Percentiles rank a stretch among this genome's conserved stretches.
phyloP scores from a whole-genome alignment of 2,329 filamentous ascomycete genomes.

The Neurospora crassa region DNA sequence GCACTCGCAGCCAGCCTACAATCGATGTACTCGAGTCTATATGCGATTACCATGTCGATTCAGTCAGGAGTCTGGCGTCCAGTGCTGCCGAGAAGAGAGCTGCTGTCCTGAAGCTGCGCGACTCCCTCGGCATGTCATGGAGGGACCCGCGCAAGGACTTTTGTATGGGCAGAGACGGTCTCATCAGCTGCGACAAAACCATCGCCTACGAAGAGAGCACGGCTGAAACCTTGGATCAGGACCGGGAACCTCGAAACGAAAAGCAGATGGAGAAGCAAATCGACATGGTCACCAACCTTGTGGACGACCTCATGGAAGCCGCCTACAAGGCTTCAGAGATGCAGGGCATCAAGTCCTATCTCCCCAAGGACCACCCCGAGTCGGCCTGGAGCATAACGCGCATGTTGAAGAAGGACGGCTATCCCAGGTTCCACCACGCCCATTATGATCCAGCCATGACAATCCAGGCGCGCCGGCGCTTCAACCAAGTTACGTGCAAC shows the following conservation, averaged over 20 bases:
- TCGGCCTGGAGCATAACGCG: conserved; percentile 23
- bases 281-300: conserved; percentile 20
- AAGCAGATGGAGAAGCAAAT: conserved; percentile 13
- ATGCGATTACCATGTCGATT: conserved; percentile 6
- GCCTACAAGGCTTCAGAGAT: conserved; percentile 18
- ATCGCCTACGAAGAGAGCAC: conserved; percentile 8
- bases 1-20: background rate
- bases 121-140: background rate
- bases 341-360: conserved; percentile 12
- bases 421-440: conserved; percentile 22
- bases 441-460: conserved; percentile 13
- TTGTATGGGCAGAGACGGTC: conserved; percentile 1
- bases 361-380: conserved; percentile 18
- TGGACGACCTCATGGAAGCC: conserved; percentile 22
- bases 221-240: background rate
- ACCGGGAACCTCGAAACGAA: conserved; percentile 15
- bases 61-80: conserved; percentile 2
- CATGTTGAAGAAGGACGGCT: conserved; percentile 25
- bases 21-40: conserved; percentile 12
- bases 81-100: background rate
- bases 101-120: background rate
- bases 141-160: background rate
- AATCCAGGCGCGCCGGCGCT: conserved; percentile 11
- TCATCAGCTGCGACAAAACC: conserved; percentile 7
- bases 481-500: conserved; percentile 17